Percentiles rank a stretch among this genome's conserved stretches.
phyloP scores from a whole-genome alignment of 23 red algal genomes.

The Agarophyton chilense region DNA sequence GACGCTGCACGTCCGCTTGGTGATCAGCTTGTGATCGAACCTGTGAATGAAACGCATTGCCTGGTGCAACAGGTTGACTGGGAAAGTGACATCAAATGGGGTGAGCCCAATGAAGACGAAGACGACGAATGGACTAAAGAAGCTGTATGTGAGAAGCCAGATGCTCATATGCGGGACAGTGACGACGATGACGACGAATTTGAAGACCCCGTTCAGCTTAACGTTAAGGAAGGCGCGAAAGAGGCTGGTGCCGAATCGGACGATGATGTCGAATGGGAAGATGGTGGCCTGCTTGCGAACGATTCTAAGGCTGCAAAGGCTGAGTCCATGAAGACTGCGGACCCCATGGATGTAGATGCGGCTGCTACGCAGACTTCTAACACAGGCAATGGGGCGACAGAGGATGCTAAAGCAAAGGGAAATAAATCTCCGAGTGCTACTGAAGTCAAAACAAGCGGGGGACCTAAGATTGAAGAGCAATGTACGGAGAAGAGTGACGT shows the following conservation, averaged over 20 bases:
- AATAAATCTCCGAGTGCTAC: neutral
- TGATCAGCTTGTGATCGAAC: neutral
- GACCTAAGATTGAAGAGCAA: neutral
- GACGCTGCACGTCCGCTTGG: constrained; percentile 11
- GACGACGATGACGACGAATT: constrained; percentile 66
- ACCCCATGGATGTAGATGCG: neutral
- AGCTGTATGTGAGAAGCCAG: neutral
- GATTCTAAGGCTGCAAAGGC: neutral
- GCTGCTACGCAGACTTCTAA: constrained; percentile 13
- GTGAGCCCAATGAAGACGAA: constrained; percentile 50
- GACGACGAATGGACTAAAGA: constrained; percentile 31
- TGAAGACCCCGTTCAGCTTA: constrained; percentile 60
- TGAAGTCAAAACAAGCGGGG: neutral
- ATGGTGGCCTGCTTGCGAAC: constrained; percentile 31
- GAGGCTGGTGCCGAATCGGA: constrained; percentile 44
- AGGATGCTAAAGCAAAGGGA: neutral
- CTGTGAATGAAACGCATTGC: constrained; percentile 10
- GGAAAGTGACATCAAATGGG: constrained; percentile 87
- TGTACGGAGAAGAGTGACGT: neutral
- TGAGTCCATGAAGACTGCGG: neutral
- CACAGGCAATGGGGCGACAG: neutral
- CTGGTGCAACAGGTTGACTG: constrained; percentile 73
- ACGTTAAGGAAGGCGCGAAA: neutral
- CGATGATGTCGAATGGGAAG: constrained; percentile 76
- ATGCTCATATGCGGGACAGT: constrained; percentile 1